These are phyloP conservation scores for Endocladia muricata DNA, from an alignment of 31 red algal species.

Conservation along the genomic window DNA sequence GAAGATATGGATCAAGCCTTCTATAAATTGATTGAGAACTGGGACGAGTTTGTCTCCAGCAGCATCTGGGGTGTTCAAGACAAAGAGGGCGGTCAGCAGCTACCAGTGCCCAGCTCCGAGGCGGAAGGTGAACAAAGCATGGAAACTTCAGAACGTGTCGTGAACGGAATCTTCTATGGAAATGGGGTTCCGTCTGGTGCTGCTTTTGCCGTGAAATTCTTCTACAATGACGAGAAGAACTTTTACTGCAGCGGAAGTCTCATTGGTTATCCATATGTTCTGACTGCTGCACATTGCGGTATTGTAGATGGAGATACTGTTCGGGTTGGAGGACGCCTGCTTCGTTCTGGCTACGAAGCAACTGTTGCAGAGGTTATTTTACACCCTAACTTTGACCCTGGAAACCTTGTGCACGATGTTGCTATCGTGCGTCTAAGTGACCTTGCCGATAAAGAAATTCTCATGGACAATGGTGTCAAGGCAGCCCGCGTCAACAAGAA, in stretches of 20 bases:
- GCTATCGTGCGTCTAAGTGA: conserved; percentile 23
- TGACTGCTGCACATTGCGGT: conserved; percentile 66
- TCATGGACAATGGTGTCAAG: conserved; percentile 13
- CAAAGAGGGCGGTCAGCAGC: neutral
- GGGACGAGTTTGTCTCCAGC: conserved; percentile 39
- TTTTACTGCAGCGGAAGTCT: conserved; percentile 64
- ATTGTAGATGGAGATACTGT: conserved; percentile 23
- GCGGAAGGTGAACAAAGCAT: conserved; percentile 5
- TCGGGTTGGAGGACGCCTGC: neutral
- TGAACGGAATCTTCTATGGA: conserved; percentile 33
- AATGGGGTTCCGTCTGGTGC: conserved; percentile 26
- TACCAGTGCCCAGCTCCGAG: conserved; percentile 1
- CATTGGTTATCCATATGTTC: conserved; percentile 16
- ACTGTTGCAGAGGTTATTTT: conserved; percentile 18
- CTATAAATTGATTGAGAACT: conserved; percentile 8
- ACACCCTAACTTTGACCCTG: conserved; percentile 35
- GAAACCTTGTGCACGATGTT: conserved; percentile 26
- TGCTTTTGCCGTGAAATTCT: conserved; percentile 37
- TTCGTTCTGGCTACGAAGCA: conserved; percentile 25
- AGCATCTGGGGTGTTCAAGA: conserved; percentile 36
- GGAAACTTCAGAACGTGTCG: neutral
- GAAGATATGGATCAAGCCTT: conserved; percentile 6
- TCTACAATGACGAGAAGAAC: conserved; percentile 45
- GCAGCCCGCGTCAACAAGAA: conserved; percentile 32
- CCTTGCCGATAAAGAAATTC: neutral